Percentiles rank a stretch among this genome's conserved stretches.
Conservation (phyloP, 495 filamentous ascomycete genomes). For the Hyaloscypha hepaticicola region DNA sequence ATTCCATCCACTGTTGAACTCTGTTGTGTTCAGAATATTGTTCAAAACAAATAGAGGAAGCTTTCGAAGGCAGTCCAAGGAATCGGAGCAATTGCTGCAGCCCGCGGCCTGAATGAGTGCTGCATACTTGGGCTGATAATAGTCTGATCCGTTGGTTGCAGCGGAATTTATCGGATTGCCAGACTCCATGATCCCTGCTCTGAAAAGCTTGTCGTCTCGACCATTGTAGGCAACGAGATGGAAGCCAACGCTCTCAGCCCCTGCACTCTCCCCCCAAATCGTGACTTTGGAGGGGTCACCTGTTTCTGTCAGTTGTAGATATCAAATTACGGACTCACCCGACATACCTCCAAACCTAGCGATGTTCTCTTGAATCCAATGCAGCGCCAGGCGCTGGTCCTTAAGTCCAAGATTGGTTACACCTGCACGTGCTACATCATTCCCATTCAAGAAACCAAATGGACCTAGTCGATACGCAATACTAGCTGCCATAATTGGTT, state of each 20-base stretch:
- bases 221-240: conserved; percentile 58
- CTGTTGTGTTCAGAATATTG: conserved; percentile 41
- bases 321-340: conserved; percentile 50
- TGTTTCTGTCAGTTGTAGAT: conserved; percentile 51
- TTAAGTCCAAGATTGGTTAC: conserved; percentile 61
- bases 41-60: conserved; percentile 45
- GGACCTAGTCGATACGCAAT: conserved; percentile 63
- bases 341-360: conserved; percentile 62
- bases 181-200: conserved; percentile 29
- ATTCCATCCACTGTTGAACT: conserved; percentile 52
- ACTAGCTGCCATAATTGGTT: conserved; percentile 59
- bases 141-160: neutral
- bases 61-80: conserved; percentile 39
- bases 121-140: neutral
- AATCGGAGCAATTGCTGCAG: conserved; percentile 12
- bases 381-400: conserved; percentile 67
- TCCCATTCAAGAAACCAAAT: conserved; percentile 60
- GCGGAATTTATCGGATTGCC: conserved; percentile 21
- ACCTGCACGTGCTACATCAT: conserved; percentile 46
- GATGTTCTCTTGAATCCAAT: conserved; percentile 73
- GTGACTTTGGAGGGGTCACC: conserved; percentile 67
- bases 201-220: conserved; percentile 28
- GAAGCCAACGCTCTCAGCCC: conserved; percentile 51
- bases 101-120: neutral
- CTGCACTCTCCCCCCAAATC: conserved; percentile 69